Evolutionary conservation across 2,329 filamentous ascomycete genomes (phyloP).

Genomic region (Penicillium sp.): DNA sequence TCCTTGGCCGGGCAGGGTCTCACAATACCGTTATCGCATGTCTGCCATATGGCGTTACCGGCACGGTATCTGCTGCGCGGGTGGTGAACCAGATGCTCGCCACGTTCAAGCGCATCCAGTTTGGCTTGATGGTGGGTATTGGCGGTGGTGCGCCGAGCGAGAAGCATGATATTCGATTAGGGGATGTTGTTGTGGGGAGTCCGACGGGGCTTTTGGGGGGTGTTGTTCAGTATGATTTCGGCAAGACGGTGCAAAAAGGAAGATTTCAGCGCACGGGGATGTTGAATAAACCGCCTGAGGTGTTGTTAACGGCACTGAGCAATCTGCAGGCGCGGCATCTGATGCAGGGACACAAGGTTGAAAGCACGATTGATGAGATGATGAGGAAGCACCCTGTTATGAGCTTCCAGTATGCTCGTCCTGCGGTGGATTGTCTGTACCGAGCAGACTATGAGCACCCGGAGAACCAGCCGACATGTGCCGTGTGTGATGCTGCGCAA

Average conservation of each 20-base stretch:
- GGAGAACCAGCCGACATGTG: not conserved
- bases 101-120: not conserved
- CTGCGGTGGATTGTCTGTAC: conserved; percentile 1
- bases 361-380: not conserved
- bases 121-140: conserved; percentile 21
- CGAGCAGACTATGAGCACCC: conserved; percentile 4
- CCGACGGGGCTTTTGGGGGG: conserved; percentile 16
- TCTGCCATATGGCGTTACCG: not conserved
- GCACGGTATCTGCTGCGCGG: not conserved
- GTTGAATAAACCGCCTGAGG: conserved; percentile 20
- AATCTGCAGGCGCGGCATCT: conserved; percentile 20
- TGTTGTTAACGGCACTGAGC: conserved; percentile 19
- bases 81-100: not conserved
- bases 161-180: conserved; percentile 22
- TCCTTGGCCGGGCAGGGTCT: not conserved
- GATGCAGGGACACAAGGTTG: conserved; percentile 3
- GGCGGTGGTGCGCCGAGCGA: conserved; percentile 20
- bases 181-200: conserved; percentile 24
- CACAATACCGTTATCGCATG: conserved; percentile 6
- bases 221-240: conserved; percentile 29
- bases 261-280: conserved; percentile 20
- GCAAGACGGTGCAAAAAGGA: conserved; percentile 20
- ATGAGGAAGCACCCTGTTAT: conserved; percentile 5
- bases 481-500: not conserved
- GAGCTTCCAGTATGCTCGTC: not conserved